These are phyloP conservation scores for Eucalyptus pauciflora DNA, from an alignment of 345 rosid genomes.

Conservation along the genomic window DNA sequence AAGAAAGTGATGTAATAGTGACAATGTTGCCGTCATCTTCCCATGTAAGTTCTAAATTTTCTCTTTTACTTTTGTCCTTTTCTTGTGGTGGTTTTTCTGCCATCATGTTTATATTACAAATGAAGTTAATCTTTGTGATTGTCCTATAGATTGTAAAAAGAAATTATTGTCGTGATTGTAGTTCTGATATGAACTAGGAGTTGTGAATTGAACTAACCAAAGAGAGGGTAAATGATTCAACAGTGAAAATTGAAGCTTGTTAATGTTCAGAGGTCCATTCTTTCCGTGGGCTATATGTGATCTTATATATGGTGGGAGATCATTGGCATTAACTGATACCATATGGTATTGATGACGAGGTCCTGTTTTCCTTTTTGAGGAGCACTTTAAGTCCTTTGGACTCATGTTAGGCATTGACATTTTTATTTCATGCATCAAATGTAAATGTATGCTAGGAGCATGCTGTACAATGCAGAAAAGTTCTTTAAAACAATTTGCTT, in stretches of 20 bases:
- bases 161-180: neutral
- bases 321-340: neutral
- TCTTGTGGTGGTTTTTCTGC: neutral
- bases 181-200: neutral
- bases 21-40: slow-evolving; percentile 91
- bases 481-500: neutral
- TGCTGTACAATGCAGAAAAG: neutral
- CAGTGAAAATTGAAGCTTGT: neutral
- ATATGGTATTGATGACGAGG: neutral
- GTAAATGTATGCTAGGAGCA: neutral
- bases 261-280: neutral
- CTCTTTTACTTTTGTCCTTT: neutral
- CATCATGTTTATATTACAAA: neutral
- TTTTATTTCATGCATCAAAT: neutral
- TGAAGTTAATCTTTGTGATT: neutral
- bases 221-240: neutral
- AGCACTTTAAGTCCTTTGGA: neutral
- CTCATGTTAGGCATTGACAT: neutral
- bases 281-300: neutral
- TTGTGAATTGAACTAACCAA: neutral
- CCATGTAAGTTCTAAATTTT: slow-evolving; percentile 45
- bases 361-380: neutral
- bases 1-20: slow-evolving; percentile 68
- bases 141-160: neutral
- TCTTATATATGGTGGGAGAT: neutral